Conservation (phyloP, 2,329 filamentous ascomycete genomes). For the Rhynchosporium secalis region DNA sequence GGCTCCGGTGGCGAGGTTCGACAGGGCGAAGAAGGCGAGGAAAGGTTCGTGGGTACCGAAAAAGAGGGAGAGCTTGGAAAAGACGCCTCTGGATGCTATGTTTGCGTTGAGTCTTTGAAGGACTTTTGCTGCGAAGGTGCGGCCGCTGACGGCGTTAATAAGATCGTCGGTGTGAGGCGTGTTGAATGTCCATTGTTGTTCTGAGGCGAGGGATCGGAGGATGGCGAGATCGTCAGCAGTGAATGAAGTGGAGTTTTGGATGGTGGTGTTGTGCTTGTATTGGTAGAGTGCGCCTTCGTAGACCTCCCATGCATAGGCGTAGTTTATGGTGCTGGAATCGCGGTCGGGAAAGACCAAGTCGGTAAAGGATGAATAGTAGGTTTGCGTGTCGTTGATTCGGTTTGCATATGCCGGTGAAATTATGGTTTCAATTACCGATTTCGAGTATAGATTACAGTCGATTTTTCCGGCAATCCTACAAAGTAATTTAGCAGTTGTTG, state of each 20-base stretch:
- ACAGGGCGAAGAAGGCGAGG: slow-evolving; percentile 54
- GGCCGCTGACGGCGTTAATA: slow-evolving; percentile 54
- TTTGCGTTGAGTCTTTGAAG: slow-evolving; percentile 46
- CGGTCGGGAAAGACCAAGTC: slow-evolving; percentile 27
- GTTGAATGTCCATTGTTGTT: slow-evolving; percentile 62
- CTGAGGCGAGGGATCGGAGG: slow-evolving; percentile 64
- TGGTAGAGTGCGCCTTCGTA: slow-evolving; percentile 61
- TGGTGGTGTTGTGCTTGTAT: slow-evolving; percentile 51
- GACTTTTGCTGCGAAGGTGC: slow-evolving; percentile 51
- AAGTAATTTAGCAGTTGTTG: neutral
- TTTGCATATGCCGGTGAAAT: slow-evolving; percentile 12
- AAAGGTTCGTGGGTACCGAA: slow-evolving; percentile 58
- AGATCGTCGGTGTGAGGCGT: slow-evolving; percentile 56
- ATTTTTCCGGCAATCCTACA: slow-evolving; percentile 33
- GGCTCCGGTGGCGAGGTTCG: slow-evolving; percentile 44
- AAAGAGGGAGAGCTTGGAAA: slow-evolving; percentile 52
- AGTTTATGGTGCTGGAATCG: slow-evolving; percentile 28
- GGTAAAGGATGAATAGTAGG: slow-evolving; percentile 33
- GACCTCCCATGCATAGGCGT: slow-evolving; percentile 53
- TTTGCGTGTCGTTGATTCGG: slow-evolving; percentile 13
- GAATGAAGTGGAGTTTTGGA: slow-evolving; percentile 35
- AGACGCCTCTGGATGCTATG: slow-evolving; percentile 43
- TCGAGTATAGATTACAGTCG: slow-evolving; percentile 31
- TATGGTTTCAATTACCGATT: slow-evolving; percentile 19
- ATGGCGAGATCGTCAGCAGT: slow-evolving; percentile 51